A percentile compares a stretch with the other conserved stretches of the same genome.
Conservation (phyloP, 352 stramenopile species). For the Globisporangium uncinulatum region DNA sequence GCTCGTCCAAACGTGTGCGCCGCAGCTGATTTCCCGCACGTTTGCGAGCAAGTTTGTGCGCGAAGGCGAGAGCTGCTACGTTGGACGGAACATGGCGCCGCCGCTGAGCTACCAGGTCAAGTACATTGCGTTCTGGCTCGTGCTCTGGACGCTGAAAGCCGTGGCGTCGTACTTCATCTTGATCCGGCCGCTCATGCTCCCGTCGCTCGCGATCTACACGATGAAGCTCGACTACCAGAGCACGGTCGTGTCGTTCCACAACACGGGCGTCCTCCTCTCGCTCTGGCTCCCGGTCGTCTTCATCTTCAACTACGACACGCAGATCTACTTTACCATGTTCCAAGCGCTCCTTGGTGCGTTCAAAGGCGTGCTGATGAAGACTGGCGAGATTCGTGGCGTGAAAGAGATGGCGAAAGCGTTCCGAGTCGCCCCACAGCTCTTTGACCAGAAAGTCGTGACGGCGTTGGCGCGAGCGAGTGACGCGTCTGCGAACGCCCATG, state of each 20-base stretch:
- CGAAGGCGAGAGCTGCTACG: slow-evolving; percentile 60
- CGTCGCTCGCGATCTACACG: slow-evolving; percentile 64
- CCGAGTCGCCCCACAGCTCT: slow-evolving; percentile 54
- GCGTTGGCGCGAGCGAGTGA: slow-evolving; percentile 52
- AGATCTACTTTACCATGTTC: slow-evolving; percentile 78
- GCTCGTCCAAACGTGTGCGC: slow-evolving; percentile 33
- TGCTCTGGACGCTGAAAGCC: slow-evolving; percentile 54
- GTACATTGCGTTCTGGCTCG: slow-evolving; percentile 64
- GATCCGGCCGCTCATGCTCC: slow-evolving; percentile 54
- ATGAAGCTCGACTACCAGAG: slow-evolving; percentile 57
- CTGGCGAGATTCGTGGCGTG: slow-evolving; percentile 59
- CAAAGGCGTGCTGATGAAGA: slow-evolving; percentile 64
- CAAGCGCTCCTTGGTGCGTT: slow-evolving; percentile 47
- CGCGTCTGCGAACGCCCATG: no score
- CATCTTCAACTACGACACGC: slow-evolving; percentile 77
- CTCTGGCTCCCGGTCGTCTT: slow-evolving; percentile 66
- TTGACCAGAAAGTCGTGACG: slow-evolving; percentile 71
- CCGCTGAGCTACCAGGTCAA: slow-evolving; percentile 48
- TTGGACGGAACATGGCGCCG: slow-evolving; percentile 62
- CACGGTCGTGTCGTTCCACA: slow-evolving; percentile 64
- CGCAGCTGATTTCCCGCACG: slow-evolving; percentile 39
- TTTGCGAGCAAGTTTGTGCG: slow-evolving; percentile 66
- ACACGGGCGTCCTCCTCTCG: no score
- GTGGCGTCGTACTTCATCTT: slow-evolving; percentile 69
- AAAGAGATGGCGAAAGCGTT: slow-evolving; percentile 67